These are phyloP conservation scores for Russula olivacea DNA, from an alignment of 768 basidiomycete genomes.

Conservation along the genomic window DNA sequence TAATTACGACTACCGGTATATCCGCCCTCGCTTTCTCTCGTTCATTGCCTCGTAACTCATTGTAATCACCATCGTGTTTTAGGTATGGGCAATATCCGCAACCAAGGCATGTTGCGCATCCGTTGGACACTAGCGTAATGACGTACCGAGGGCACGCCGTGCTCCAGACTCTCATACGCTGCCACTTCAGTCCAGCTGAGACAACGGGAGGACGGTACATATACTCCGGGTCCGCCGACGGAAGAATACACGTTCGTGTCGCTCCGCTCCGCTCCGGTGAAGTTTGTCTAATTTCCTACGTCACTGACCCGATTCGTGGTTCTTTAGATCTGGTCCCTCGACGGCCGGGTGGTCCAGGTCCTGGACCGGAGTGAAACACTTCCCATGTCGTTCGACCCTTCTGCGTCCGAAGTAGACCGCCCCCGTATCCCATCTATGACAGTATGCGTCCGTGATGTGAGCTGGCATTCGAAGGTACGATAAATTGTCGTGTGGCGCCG, in stretches of 20 bases:
- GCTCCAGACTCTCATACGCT: slow-evolving; percentile 86
- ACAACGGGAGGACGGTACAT: slow-evolving; percentile 92
- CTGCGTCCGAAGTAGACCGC: slow-evolving; percentile 42
- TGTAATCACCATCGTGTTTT: background rate
- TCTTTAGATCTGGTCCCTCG: slow-evolving; percentile 85
- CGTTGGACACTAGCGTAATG: slow-evolving; percentile 91
- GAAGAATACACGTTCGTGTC: slow-evolving; percentile 66
- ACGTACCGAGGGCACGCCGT: slow-evolving; percentile 90
- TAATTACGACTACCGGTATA: slow-evolving; percentile 80
- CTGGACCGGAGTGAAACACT: slow-evolving; percentile 72
- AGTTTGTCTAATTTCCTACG: background rate
- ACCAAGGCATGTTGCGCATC: slow-evolving; percentile 61
- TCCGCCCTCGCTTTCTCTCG: slow-evolving; percentile 20
- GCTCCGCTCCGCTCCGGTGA: background rate
- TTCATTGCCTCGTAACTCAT: slow-evolving; percentile 7
- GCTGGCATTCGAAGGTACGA: slow-evolving; percentile 83
- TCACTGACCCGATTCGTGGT: background rate
- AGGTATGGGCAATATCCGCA: slow-evolving; percentile 65
- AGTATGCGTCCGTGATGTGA: slow-evolving; percentile 84
- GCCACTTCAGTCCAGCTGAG: slow-evolving; percentile 90
- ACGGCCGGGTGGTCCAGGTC: slow-evolving; percentile 78
- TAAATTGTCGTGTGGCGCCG: slow-evolving; percentile 8
- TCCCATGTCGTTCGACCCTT: slow-evolving; percentile 69
- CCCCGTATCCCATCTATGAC: slow-evolving; percentile 31
- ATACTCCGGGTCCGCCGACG: slow-evolving; percentile 89